A percentile compares a stretch with the other conserved stretches of the same genome.
These are phyloP conservation scores for Hanseniaspora meyeri DNA, from an alignment of 805 yeast genomes.

Conservation along the genomic window DNA sequence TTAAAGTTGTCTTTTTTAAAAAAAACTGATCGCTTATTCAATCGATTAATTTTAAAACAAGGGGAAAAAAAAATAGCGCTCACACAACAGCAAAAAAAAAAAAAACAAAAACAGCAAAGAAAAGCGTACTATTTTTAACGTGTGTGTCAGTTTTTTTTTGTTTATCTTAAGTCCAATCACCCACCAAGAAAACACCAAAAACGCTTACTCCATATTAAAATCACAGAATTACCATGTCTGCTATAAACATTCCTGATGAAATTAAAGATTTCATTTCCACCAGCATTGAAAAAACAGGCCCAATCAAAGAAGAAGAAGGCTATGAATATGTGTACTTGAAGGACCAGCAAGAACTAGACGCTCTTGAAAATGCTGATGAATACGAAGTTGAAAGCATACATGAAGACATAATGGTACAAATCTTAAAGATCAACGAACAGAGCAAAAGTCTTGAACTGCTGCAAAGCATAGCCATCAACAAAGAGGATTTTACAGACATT, in stretches of 20 bases:
- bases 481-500: slow-evolving; percentile 30
- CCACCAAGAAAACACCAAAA: too few relatives aligned
- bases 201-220: too few relatives aligned
- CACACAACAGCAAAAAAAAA: too few relatives aligned
- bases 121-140: neutral
- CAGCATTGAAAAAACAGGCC: neutral
- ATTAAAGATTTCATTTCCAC: neutral
- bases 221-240: neutral
- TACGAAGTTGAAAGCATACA: neutral
- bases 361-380: slow-evolving; percentile 1
- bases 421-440: slow-evolving; percentile 29
- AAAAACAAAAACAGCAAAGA: too few relatives aligned
- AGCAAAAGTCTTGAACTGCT: slow-evolving; percentile 22
- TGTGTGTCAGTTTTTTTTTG: neutral
- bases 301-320: slow-evolving; percentile 7
- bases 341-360: neutral
- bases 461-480: slow-evolving; percentile 23
- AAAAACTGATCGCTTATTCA: too few relatives aligned
- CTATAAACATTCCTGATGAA: slow-evolving; percentile 6
- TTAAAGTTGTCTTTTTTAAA: too few relatives aligned
- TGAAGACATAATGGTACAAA: slow-evolving; percentile 9
- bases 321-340: neutral
- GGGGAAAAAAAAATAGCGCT: too few relatives aligned
- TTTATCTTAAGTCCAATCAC: neutral
- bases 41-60: too few relatives aligned